phyloP scores from a whole-genome alignment of 208 protist genomes.

The Trypanosoma mega region DNA sequence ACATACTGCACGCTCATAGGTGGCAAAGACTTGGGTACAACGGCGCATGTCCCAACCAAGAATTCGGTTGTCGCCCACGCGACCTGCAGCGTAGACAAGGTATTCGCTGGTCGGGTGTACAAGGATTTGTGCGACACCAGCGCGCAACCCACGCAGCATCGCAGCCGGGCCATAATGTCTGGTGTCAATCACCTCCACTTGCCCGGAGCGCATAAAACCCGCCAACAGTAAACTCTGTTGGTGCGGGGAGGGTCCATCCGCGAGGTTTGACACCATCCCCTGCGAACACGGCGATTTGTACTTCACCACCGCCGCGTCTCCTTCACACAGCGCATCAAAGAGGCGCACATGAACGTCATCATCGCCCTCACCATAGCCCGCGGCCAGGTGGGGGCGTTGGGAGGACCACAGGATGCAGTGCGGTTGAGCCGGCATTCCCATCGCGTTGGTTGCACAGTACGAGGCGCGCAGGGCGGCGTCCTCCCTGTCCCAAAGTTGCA shows the following conservation, averaged over 20 bases:
- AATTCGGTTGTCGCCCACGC: constrained; percentile 47
- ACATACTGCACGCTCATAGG: constrained; percentile 26
- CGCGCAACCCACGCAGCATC: constrained; percentile 33
- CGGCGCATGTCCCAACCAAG: constrained; percentile 68
- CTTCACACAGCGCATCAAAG: constrained; percentile 65
- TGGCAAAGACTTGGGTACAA: constrained; percentile 29
- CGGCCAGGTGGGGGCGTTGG: constrained; percentile 34
- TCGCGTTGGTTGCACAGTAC: constrained; percentile 60
- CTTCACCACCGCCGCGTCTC: constrained; percentile 32
- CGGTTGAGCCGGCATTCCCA: constrained; percentile 47
- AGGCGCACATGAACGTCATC: constrained; percentile 64
- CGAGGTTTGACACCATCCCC: constrained; percentile 40
- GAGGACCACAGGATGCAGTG: constrained; percentile 47
- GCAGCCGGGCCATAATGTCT: constrained; percentile 46
- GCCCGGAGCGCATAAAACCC: constrained; percentile 46
- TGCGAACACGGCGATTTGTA: constrained; percentile 40
- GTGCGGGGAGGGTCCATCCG: constrained; percentile 26
- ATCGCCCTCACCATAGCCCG: constrained; percentile 70
- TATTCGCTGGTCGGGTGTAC: constrained; percentile 19
- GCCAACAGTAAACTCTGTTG: constrained; percentile 38
- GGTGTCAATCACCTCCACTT: constrained; percentile 67
- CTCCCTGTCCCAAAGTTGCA: constrained; percentile 80
- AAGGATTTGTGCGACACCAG: constrained; percentile 22
- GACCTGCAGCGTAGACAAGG: constrained; percentile 37
- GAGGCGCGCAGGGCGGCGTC: constrained; percentile 62